Conservation (phyloP, 1,139 yeast species). For the Wickerhamomyces sp. region DNA sequence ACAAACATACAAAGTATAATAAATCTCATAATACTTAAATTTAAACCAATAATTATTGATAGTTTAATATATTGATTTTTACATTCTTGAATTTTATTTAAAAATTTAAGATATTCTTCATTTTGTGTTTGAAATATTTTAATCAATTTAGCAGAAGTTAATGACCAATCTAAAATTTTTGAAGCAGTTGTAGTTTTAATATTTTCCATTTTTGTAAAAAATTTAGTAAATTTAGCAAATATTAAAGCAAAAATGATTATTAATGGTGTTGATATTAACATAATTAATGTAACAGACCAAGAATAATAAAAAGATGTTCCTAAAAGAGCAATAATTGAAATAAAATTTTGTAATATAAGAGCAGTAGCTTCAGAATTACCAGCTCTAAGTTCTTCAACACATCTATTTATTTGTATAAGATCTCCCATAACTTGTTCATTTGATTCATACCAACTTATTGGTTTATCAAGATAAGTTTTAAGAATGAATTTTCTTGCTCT, state of each 20-base stretch:
- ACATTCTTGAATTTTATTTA: slow-evolving; percentile 35
- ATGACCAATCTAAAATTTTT: slow-evolving; percentile 63
- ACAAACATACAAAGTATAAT: slow-evolving; percentile 72
- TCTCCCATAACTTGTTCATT: slow-evolving; percentile 54
- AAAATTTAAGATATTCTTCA: slow-evolving; percentile 45
- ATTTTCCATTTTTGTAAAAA: slow-evolving; percentile 55
- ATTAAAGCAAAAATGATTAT: slow-evolving; percentile 45
- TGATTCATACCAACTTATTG: slow-evolving; percentile 57
- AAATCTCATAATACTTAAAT: slow-evolving; percentile 52
- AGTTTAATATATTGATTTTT: slow-evolving; percentile 43
- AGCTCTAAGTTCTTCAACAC: slow-evolving; percentile 70
- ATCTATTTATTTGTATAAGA: slow-evolving; percentile 60
- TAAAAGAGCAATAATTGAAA: slow-evolving; percentile 51
- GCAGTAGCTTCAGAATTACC: slow-evolving; percentile 71
- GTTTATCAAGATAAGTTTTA: slow-evolving; percentile 32
- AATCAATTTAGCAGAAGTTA: slow-evolving; percentile 55
- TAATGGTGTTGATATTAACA: slow-evolving; percentile 68
- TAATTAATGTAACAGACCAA: slow-evolving; percentile 79
- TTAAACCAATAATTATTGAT: slow-evolving; percentile 48
- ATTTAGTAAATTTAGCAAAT: slow-evolving; percentile 49
- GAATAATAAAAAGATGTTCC: slow-evolving; percentile 70
- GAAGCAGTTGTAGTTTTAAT: slow-evolving; percentile 50
- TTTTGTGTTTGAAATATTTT: slow-evolving; percentile 56
- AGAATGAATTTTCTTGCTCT: slow-evolving; percentile 48
- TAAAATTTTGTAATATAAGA: slow-evolving; percentile 44